These are phyloP conservation scores for Lactifluus subvellereus DNA, from an alignment of 768 basidiomycete species.

Conservation along the genomic window DNA sequence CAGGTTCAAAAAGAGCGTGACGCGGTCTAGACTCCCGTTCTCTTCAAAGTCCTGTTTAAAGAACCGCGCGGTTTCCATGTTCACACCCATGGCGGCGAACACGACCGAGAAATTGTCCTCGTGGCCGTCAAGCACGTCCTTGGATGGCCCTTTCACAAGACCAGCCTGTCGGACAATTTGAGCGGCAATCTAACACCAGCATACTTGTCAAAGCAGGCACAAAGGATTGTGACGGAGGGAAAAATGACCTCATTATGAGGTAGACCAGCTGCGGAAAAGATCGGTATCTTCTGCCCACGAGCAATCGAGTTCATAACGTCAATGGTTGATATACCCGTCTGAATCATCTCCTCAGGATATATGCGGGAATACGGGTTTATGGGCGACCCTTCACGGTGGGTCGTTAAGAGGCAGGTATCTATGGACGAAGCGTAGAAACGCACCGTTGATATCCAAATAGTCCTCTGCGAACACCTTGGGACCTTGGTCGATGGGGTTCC, in stretches of 20 bases:
- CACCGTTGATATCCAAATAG: conserved; percentile 98
- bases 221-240: conserved; percentile 11
- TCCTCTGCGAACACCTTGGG: conserved; percentile 99
- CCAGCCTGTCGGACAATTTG: conserved; percentile 99
- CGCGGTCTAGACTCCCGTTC: conserved; percentile 94
- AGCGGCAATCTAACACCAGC: conserved; percentile 75
- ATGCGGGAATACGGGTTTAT: conserved; percentile 98
- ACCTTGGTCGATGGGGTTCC: conserved; percentile 96
- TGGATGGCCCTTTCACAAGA: conserved; percentile 91
- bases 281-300: conserved; percentile 99
- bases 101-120: conserved; percentile 99
- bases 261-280: conserved; percentile 97
- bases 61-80: conserved; percentile 99
- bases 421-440: conserved; percentile 28
- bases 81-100: conserved; percentile 99
- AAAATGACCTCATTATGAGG: conserved; percentile 91
- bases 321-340: conserved; percentile 98
- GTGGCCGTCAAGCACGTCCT: conserved; percentile 97
- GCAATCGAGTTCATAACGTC: conserved; percentile 99
- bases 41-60: conserved; percentile 99
- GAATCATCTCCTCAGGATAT: conserved; percentile 99
- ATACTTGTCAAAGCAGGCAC: conserved; percentile 8
- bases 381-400: conserved; percentile 65
- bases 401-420: neutral
- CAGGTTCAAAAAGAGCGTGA: conserved; percentile 96